Conservation (phyloP, 2,329 filamentous ascomycete genomes). For the Fragosphaeria purpurea region DNA sequence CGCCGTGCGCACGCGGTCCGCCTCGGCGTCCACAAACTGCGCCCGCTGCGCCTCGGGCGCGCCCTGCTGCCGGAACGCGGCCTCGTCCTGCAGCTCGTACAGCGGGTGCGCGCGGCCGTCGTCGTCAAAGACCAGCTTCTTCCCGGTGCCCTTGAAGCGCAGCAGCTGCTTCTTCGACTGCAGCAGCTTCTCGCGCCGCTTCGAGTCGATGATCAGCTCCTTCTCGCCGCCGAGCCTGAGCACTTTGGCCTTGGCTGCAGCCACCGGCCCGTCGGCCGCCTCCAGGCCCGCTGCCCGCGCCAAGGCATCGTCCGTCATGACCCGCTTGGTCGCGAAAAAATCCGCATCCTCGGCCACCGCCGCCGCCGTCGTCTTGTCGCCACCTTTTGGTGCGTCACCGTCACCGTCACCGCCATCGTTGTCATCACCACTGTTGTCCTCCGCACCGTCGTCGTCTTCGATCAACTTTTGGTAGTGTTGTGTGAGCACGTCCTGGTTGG, state of each 20-base stretch:
- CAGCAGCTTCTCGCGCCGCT: slow-evolving; percentile 90
- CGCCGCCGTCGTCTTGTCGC: neutral
- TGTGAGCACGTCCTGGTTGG: slow-evolving; percentile 92
- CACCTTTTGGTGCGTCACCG: too few relatives aligned
- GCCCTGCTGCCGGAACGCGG: slow-evolving; percentile 66
- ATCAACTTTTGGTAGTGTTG: slow-evolving; percentile 87
- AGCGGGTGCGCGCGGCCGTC: slow-evolving; percentile 76
- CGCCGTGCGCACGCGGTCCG: slow-evolving; percentile 57
- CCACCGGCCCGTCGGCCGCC: neutral
- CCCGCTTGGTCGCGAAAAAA: slow-evolving; percentile 81
- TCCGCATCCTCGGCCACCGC: slow-evolving; percentile 36
- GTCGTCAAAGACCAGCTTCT: slow-evolving; percentile 84
- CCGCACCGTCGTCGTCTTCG: slow-evolving; percentile 49
- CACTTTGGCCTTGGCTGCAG: slow-evolving; percentile 36
- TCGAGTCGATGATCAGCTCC: slow-evolving; percentile 79
- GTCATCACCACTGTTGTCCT: slow-evolving; percentile 32
- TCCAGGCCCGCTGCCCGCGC: slow-evolving; percentile 39
- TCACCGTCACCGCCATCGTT: neutral
- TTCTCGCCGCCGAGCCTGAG: slow-evolving; percentile 55
- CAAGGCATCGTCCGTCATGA: slow-evolving; percentile 62
- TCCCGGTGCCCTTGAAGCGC: slow-evolving; percentile 79
- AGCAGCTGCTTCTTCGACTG: slow-evolving; percentile 89
- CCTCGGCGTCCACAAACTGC: slow-evolving; percentile 69
- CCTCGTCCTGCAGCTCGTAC: slow-evolving; percentile 82
- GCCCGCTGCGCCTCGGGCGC: slow-evolving; percentile 65